phyloP scores from a whole-genome alignment of 2,329 filamentous ascomycete genomes.

The Epichloe bromicola region DNA sequence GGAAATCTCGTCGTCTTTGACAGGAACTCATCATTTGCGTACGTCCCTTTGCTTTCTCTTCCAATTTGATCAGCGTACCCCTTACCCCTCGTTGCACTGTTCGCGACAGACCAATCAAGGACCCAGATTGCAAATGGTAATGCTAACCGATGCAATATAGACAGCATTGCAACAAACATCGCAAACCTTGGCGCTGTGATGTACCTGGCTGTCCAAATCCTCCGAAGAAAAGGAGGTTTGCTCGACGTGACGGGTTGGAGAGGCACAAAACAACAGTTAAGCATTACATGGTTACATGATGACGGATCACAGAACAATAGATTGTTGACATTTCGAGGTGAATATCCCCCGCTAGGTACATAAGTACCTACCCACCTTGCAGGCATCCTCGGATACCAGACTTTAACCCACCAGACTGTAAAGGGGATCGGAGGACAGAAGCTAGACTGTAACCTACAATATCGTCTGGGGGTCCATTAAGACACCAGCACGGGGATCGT shows the following conservation, averaged over 20 bases:
- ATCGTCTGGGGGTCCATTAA: too few relatives aligned
- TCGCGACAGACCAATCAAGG: neutral
- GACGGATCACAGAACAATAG: neutral
- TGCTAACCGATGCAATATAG: slow-evolving; percentile 12
- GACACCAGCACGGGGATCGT: too few relatives aligned
- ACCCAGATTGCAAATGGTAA: neutral
- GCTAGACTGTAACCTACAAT: too few relatives aligned
- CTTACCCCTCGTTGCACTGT: neutral
- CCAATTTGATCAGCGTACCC: neutral
- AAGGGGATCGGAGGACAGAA: too few relatives aligned
- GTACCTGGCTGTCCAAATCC: slow-evolving; percentile 27
- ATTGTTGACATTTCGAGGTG: neutral
- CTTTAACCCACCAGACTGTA: too few relatives aligned
- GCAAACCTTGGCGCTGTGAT: slow-evolving; percentile 28
- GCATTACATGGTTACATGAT: slow-evolving; percentile 20
- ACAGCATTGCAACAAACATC: slow-evolving; percentile 30
- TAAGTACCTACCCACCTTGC: too few relatives aligned
- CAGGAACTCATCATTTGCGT: slow-evolving; percentile 29
- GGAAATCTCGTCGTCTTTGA: slow-evolving; percentile 26
- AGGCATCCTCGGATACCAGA: too few relatives aligned
- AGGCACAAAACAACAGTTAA: slow-evolving; percentile 28
- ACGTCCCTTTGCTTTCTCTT: slow-evolving; percentile 7
- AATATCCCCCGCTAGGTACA: too few relatives aligned
- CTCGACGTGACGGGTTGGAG: slow-evolving; percentile 28
- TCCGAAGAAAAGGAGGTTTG: slow-evolving; percentile 27